Evolutionary conservation across 176 grass and related monocot genomes (phyloP), one percentile per base, ranked within the genome.

Genomic region (Olyra latifolia): DNA sequence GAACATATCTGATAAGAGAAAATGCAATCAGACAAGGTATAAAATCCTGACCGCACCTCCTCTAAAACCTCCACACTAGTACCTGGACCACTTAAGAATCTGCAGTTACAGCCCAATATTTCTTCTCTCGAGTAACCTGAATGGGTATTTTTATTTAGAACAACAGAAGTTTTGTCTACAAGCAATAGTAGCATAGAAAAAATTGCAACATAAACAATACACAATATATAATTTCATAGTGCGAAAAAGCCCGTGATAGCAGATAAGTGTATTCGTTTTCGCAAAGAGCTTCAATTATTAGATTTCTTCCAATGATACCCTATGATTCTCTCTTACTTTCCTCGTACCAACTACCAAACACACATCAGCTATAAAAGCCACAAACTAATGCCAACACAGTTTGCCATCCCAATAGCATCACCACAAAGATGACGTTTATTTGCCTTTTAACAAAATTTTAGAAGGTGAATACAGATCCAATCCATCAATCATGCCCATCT

Each of bases 61-160:
- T 93, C 72, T 81, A 99, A 88, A 82, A 75, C 84, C 48, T 91
- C 91, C 66, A 30, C 38, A 83, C 86, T 88, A 72, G 92, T 95
- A 47, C 63, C 79, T 39, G 96, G 88, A 76, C 96, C 96, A 29
- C 79, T 90, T 62, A 99, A 87, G 47, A 93, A 95, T 81, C 76
- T 91, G 84, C 73, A 84, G 32, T 93, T 85, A 80, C 75, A 44
- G 29, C 92, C 96, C 90, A 99, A 89, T 65, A 95, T 81, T 88
- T 99, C 96, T 68, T 89, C 84, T 87, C 90, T 95, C 11, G 90
- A 93, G 71, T 95, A 99, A 83, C 96, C 96, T 99, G 60, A 57
- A 49, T 25, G 19, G 32, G 23, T 30, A 66, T 24, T 43, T 58
- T 32, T 17, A 30, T 66, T 82, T 72, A 78, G 29, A 71, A 56